Conservation (phyloP, 1,139 yeast genomes). For the Suhomyces chickasaworum region DNA sequence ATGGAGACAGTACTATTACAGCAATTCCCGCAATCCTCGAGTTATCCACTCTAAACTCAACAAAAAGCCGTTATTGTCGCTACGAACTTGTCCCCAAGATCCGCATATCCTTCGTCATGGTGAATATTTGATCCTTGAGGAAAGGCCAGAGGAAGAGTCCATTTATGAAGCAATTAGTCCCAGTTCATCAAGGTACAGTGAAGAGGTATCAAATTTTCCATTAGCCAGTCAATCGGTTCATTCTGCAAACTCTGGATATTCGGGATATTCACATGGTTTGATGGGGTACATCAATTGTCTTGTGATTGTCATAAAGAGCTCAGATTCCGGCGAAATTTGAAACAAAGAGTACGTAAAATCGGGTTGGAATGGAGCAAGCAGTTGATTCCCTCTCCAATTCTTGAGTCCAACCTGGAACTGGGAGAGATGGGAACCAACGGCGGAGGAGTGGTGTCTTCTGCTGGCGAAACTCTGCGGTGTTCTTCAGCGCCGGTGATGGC, state of each 20-base stretch:
- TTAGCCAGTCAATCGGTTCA: too few relatives aligned
- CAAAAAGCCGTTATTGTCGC: conserved; percentile 20
- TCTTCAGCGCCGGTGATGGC: too few relatives aligned
- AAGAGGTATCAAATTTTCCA: background rate
- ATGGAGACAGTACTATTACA: conserved; percentile 23
- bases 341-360: background rate
- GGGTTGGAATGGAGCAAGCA: background rate
- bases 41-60: conserved; percentile 24
- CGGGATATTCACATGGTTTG: background rate
- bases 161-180: background rate
- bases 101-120: conserved; percentile 20
- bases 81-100: conserved; percentile 26
- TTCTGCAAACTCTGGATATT: too few relatives aligned
- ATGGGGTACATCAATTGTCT: background rate
- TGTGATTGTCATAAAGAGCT: background rate
- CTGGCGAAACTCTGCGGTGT: too few relatives aligned
- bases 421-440: too few relatives aligned
- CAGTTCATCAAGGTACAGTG: background rate
- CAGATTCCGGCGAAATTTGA: background rate
- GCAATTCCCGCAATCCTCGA: conserved; percentile 25
- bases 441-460: too few relatives aligned
- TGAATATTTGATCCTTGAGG: conserved; percentile 20
- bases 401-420: background rate
- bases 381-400: background rate
- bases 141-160: background rate